phyloP scores from a whole-genome alignment of 208 protist genomes.

The Trypanosoma scelopori region DNA sequence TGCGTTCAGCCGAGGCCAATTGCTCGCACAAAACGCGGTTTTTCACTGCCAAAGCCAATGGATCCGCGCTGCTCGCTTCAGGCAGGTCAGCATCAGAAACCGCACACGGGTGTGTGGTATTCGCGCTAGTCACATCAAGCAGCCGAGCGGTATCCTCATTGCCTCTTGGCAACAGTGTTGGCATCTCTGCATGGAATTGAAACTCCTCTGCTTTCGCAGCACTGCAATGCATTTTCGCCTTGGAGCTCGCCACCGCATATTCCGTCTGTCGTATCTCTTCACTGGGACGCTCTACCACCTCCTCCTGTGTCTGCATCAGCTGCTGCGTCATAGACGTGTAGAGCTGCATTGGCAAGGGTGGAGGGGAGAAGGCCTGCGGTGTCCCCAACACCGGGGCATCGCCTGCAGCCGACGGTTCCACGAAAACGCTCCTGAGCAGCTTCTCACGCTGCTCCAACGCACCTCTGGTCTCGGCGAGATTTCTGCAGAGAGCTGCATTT shows the following conservation, averaged over 20 bases:
- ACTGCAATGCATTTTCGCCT: neutral
- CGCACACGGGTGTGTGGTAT: no score
- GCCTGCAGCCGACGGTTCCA: neutral
- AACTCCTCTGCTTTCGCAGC: neutral
- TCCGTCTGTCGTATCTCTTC: slow-evolving; percentile 6
- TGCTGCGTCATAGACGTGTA: neutral
- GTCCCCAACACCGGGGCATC: neutral
- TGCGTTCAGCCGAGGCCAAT: slow-evolving; percentile 35
- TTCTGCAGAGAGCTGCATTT: slow-evolving; percentile 6
- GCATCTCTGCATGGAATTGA: neutral
- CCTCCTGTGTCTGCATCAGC: slow-evolving; percentile 4
- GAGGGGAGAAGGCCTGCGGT: neutral
- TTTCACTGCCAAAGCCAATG: neutral
- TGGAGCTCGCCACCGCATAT: neutral
- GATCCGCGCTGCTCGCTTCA: neutral
- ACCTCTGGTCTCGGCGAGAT: slow-evolving; percentile 17
- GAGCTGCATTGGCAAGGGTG: neutral
- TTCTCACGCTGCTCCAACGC: slow-evolving; percentile 16
- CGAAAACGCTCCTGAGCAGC: neutral
- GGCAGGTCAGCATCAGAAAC: no score
- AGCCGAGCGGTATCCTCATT: neutral
- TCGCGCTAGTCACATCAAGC: no score
- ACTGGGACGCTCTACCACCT: neutral
- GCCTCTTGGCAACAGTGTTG: neutral
- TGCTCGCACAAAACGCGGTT: slow-evolving; percentile 27